Percentiles rank a stretch among this genome's conserved stretches.
phyloP scores from a whole-genome alignment of 1,139 yeast genomes.

The Suhomyces bokatorum region DNA sequence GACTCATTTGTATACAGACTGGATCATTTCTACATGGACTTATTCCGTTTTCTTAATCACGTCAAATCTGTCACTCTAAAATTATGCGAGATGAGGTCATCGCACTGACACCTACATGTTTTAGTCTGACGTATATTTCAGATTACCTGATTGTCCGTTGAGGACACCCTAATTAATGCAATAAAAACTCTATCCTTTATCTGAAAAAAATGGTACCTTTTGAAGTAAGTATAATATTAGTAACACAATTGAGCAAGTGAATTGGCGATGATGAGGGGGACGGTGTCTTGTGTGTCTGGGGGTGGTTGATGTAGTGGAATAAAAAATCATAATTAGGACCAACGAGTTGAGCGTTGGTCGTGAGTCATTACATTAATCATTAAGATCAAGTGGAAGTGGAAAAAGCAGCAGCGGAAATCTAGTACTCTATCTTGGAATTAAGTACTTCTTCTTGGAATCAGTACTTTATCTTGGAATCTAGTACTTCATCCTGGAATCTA shows the following conservation, averaged over 20 bases:
- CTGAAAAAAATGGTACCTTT: slow-evolving; percentile 9
- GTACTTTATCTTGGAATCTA: slow-evolving; percentile 48
- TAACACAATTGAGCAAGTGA: slow-evolving; percentile 9
- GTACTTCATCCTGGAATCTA: no score
- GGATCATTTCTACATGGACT: no score
- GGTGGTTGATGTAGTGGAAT: slow-evolving; percentile 6
- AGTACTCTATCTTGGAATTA: no score
- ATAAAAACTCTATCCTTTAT: slow-evolving; percentile 44
- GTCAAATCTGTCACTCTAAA: no score
- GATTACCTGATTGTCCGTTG: slow-evolving; percentile 48
- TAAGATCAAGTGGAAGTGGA: slow-evolving; percentile 26
- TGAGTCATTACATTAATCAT: slow-evolving; percentile 52
- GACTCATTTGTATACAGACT: no score
- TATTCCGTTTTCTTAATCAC: no score
- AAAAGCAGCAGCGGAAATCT: background rate
- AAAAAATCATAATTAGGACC: slow-evolving; percentile 20
- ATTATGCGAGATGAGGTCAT: no score
- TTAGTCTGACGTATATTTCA: slow-evolving; percentile 4
- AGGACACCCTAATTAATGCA: slow-evolving; percentile 56
- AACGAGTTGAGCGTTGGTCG: slow-evolving; percentile 58
- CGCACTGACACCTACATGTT: no score
- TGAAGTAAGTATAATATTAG: slow-evolving; percentile 10
- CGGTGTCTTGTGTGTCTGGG: slow-evolving; percentile 6
- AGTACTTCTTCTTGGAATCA: slow-evolving; percentile 44
- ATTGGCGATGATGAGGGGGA: slow-evolving; percentile 7